Evolutionary conservation across 345 rosid species (phyloP), one percentile per base, ranked within the genome.

Genomic region (Populus alba): DNA sequence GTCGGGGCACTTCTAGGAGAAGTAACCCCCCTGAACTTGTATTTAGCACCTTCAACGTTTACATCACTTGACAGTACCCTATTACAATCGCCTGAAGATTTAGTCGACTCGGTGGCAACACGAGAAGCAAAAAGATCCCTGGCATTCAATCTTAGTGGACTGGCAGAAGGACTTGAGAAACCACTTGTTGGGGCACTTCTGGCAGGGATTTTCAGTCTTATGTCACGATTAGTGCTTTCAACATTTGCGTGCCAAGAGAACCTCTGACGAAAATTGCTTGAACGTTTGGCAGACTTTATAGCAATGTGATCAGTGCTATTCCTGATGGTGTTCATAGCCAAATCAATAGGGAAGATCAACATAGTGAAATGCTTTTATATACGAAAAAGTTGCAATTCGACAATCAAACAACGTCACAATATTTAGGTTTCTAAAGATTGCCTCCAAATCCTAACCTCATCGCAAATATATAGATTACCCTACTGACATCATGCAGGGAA

Each of bases 101-200:
- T 69, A 18, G 62, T 31, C 22, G 74, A 38, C 31, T 66, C 67
- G 0, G 53, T 20, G 16, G 75, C 20, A 62, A n/a, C 31, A 45
- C 20, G 13, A 53, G 79, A 31, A 57, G 77, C 27, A 47, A 72
- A 68, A 53, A 17, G 6, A 39, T 81, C 81, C 41, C 78, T 75
- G 1, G 61, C 12, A 39, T 74, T 82, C 6, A 81, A 75, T 80
- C 85, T 83, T 68, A 29, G 83, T 9, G 93, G 92, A 75, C 92
- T 89, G 62, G 77, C 61, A 16, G 72, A 45, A 57, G 91, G 93
- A 79, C 89, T 89, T 35, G 91, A 81, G 62, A 83, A 79, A 80
- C 82, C 80, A 78, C 85, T 89, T 22, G 90, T 70, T n/a, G 96
- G 93, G 70, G 96, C 93, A 80, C 96, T 91, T 84, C 85, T 80